Percentiles rank a stretch among this genome's conserved stretches.
Evolutionary conservation across 1,284 basidiomycete species (phyloP).

Genomic region (Sporisorium scitamineum): DNA sequence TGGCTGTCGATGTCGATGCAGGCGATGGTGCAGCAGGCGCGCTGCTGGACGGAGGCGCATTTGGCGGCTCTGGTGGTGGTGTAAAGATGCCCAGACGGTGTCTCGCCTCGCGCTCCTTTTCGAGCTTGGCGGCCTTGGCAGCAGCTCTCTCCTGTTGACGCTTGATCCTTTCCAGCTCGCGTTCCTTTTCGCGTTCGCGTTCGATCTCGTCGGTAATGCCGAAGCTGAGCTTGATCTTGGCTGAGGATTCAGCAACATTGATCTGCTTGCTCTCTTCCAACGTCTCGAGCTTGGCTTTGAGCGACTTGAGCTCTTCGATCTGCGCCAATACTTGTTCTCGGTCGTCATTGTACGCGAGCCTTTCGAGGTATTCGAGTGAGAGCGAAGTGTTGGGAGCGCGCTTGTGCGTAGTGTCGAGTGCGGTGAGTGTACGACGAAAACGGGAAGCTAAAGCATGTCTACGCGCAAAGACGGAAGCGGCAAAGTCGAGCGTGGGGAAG

Average conservation of each 20-base stretch:
- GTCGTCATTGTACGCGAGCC: constrained; percentile 61
- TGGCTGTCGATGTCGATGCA: constrained; percentile 12
- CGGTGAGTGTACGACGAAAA: constrained; percentile 41
- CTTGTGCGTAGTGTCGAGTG: constrained; percentile 37
- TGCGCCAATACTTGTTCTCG: constrained; percentile 44
- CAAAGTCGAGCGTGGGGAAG: constrained; percentile 46
- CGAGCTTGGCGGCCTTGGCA: constrained; percentile 43
- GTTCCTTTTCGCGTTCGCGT: constrained; percentile 41
- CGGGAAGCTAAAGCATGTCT: constrained; percentile 35
- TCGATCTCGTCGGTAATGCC: constrained; percentile 53
- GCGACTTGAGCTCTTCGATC: constrained; percentile 51
- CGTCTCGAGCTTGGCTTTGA: constrained; percentile 55
- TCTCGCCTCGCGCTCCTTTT: constrained; percentile 42
- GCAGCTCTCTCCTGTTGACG: constrained; percentile 48
- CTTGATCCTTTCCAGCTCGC: constrained; percentile 43
- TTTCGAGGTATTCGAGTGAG: constrained; percentile 58
- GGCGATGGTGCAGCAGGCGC: constrained; percentile 12
- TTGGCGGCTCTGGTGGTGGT: constrained; percentile 25
- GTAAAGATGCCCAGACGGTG: constrained; percentile 44
- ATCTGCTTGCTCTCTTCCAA: constrained; percentile 36
- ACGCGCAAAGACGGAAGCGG: constrained; percentile 47
- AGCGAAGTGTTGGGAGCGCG: constrained; percentile 43
- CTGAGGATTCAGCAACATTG: constrained; percentile 19
- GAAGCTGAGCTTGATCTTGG: constrained; percentile 41
- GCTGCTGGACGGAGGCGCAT: background rate